phyloP scores from a whole-genome alignment of 75 land plant species.

The Sequoia sempervirens region DNA sequence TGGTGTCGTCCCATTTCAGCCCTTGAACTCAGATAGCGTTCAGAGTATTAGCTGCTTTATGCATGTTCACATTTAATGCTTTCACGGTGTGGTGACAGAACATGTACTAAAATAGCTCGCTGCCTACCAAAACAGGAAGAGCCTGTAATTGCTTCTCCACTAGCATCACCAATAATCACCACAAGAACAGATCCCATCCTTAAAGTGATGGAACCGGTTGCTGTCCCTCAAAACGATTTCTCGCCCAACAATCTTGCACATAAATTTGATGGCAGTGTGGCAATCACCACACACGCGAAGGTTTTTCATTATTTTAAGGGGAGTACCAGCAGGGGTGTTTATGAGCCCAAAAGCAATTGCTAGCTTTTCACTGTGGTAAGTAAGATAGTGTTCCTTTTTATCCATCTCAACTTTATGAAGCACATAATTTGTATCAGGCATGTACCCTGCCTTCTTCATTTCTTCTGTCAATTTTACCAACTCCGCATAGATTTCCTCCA shows the following conservation, averaged over 20 bases:
- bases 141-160: not conserved
- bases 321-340: not conserved
- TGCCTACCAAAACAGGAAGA: not conserved
- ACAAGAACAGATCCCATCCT: constrained; percentile 7
- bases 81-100: not conserved
- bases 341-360: constrained; percentile 7
- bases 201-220: constrained; percentile 3
- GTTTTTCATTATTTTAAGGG: constrained; percentile 6
- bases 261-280: constrained; percentile 5
- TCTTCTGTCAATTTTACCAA: not conserved
- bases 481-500: not conserved
- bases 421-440: constrained; percentile 1
- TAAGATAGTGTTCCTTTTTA: not conserved
- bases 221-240: constrained; percentile 2
- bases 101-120: not conserved
- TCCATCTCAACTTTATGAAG: not conserved
- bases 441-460: constrained; percentile 9
- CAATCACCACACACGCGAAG: constrained; percentile 7
- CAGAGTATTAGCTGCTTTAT: not conserved
- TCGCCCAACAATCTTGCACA: constrained; percentile 1
- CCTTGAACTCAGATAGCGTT: not conserved
- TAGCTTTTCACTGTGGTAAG: constrained; percentile 7
- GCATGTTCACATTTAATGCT: not conserved
- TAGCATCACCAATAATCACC: constrained; percentile 8
- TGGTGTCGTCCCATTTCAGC: not conserved